phyloP scores from a whole-genome alignment of 352 stramenopile genomes.

The Pythium rhizo-oryzae region DNA sequence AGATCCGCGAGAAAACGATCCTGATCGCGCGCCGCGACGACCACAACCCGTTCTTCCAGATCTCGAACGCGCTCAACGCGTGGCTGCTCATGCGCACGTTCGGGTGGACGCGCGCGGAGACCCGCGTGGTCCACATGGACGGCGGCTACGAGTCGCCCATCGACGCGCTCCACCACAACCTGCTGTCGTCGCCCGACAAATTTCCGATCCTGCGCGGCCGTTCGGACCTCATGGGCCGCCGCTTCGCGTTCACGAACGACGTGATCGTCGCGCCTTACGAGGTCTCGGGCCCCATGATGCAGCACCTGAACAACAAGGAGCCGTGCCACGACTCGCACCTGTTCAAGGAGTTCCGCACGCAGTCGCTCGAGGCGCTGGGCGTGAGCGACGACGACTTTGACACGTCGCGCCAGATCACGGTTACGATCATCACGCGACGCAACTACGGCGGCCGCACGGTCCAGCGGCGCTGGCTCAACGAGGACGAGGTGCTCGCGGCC shows the following conservation, averaged over 20 bases:
- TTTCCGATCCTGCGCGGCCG: conserved; percentile 19
- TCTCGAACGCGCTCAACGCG: conserved; percentile 36
- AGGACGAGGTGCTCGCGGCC: conserved; percentile 29
- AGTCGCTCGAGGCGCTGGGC: conserved; percentile 12
- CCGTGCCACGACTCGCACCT: conserved; percentile 60
- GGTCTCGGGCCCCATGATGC: conserved; percentile 60
- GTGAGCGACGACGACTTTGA: not conserved
- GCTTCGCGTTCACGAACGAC: conserved; percentile 37
- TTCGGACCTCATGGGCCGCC: conserved; percentile 30
- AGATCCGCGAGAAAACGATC: conserved; percentile 29
- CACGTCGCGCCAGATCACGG: conserved; percentile 8
- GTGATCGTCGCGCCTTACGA: conserved; percentile 62
- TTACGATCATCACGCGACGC: conserved; percentile 38
- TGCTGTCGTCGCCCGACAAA: conserved; percentile 25
- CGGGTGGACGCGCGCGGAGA: conserved; percentile 12
- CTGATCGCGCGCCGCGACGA: conserved; percentile 37
- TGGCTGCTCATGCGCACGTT: conserved; percentile 33
- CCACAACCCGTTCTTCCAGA: conserved; percentile 45
- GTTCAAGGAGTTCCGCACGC: conserved; percentile 49
- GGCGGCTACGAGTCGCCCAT: conserved; percentile 29
- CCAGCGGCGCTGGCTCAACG: conserved; percentile 36
- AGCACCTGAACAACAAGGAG: conserved; percentile 68
- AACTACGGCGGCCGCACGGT: conserved; percentile 30
- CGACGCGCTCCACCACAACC: conserved; percentile 30
- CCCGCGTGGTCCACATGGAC: conserved; percentile 37